Percentiles rank a stretch among this genome's conserved stretches.
Evolutionary conservation across 2,329 filamentous ascomycete species (phyloP).

Genomic region (Trichoderma oligosporum): DNA sequence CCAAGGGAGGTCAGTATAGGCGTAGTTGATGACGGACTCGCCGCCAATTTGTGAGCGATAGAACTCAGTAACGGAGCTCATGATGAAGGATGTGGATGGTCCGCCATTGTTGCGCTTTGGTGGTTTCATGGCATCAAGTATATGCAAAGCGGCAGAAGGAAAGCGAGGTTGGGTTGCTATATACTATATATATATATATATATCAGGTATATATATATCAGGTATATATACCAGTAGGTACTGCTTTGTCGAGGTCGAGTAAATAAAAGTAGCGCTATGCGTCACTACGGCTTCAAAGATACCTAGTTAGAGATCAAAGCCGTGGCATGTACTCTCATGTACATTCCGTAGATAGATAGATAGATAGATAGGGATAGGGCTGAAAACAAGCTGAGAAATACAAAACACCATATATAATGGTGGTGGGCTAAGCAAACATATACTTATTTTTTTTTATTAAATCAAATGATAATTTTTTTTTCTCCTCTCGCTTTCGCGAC

Average conservation of each 20-base stretch:
- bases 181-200: too few relatives aligned
- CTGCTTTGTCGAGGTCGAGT: too few relatives aligned
- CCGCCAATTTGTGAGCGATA: conserved; percentile 58
- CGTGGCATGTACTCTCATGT: neutral
- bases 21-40: conserved; percentile 55
- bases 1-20: conserved; percentile 56
- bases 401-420: neutral
- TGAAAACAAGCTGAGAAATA: conserved; percentile 5
- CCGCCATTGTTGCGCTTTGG: neutral
- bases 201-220: too few relatives aligned
- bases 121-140: neutral
- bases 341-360: neutral
- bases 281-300: neutral
- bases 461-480: too few relatives aligned
- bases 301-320: neutral
- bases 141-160: neutral
- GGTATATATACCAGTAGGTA: too few relatives aligned
- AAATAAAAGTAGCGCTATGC: neutral
- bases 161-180: neutral
- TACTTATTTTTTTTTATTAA: neutral
- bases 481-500: too few relatives aligned
- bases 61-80: conserved; percentile 44
- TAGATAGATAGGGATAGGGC: too few relatives aligned
- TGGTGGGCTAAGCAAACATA: conserved; percentile 14
- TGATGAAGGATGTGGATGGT: conserved; percentile 21